A percentile compares a stretch with the other conserved stretches of the same genome.
These are phyloP conservation scores for Pseudogymnoascus sp. DNA, from an alignment of 2,329 filamentous ascomycete species.

Conservation along the genomic window DNA sequence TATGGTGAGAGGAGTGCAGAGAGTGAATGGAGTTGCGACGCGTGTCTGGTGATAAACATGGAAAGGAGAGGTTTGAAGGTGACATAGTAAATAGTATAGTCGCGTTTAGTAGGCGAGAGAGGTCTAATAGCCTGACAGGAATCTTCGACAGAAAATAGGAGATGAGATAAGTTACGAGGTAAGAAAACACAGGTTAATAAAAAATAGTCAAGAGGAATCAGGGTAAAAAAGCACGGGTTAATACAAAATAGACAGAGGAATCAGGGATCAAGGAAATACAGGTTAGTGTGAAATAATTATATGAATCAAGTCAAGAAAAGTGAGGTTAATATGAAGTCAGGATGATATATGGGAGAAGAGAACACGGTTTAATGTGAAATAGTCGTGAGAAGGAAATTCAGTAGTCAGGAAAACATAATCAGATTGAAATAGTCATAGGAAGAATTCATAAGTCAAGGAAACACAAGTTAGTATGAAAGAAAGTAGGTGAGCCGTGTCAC, in stretches of 20 bases:
- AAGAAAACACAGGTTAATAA: no score
- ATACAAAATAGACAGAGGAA: no score
- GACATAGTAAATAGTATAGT: background rate
- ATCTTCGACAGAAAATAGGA: background rate
- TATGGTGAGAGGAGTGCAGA: background rate
- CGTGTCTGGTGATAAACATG: background rate
- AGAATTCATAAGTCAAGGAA: background rate
- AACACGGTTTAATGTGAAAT: background rate
- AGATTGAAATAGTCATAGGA: background rate
- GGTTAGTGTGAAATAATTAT: no score
- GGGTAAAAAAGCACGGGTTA: background rate
- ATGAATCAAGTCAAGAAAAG: no score
- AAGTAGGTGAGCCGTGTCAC: background rate
- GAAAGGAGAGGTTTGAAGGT: constrained; percentile 1
- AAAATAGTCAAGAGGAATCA: no score
- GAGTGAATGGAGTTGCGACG: background rate
- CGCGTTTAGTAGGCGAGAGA: background rate
- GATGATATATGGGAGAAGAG: no score
- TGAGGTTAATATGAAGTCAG: background rate
- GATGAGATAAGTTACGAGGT: background rate
- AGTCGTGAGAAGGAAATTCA: background rate
- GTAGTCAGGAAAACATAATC: background rate
- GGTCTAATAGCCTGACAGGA: background rate
- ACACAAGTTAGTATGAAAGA: background rate
- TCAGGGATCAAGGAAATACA: no score